phyloP scores from a whole-genome alignment of 306 rosid genomes.

The Astragalus membranaceus region DNA sequence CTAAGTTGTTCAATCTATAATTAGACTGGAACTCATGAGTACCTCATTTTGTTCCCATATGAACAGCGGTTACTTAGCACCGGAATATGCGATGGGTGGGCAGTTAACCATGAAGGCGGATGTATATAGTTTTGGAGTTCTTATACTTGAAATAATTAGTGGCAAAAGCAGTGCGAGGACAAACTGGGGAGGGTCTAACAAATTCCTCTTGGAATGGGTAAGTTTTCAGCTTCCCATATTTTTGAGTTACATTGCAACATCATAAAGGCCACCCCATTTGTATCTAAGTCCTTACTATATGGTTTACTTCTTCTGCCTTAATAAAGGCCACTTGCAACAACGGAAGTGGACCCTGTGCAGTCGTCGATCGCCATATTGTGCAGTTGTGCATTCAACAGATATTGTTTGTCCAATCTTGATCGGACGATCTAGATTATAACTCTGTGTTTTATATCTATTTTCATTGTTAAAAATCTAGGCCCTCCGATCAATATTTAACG shows the following conservation, averaged over 20 bases:
- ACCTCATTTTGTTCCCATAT: slow-evolving; percentile 20
- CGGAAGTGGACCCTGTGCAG: too few relatives aligned
- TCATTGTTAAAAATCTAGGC: too few relatives aligned
- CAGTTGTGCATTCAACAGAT: too few relatives aligned
- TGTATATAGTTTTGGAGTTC: slow-evolving; percentile 91
- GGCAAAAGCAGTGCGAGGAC: slow-evolving; percentile 70
- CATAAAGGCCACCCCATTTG: not conserved
- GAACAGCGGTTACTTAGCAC: slow-evolving; percentile 93
- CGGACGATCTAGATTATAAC: too few relatives aligned
- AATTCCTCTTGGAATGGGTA: slow-evolving; percentile 82
- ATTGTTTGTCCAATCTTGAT: too few relatives aligned
- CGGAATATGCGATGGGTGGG: slow-evolving; percentile 94
- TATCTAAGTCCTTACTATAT: not conserved
- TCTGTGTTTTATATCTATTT: too few relatives aligned
- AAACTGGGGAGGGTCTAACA: slow-evolving; percentile 61
- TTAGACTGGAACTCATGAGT: not conserved
- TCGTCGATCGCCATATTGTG: too few relatives aligned
- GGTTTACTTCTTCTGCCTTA: not conserved
- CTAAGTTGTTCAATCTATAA: slow-evolving; percentile 9
- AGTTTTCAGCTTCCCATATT: slow-evolving; percentile 7
- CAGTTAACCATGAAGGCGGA: slow-evolving; percentile 90
- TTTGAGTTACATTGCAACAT: not conserved
- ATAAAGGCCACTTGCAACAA: too few relatives aligned
- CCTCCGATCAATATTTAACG: too few relatives aligned
- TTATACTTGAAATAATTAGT: slow-evolving; percentile 69